Base-by-base conservation (phyloP, 2,329 filamentous ascomycete genomes). In the Exserohilum rostratum region DNA sequence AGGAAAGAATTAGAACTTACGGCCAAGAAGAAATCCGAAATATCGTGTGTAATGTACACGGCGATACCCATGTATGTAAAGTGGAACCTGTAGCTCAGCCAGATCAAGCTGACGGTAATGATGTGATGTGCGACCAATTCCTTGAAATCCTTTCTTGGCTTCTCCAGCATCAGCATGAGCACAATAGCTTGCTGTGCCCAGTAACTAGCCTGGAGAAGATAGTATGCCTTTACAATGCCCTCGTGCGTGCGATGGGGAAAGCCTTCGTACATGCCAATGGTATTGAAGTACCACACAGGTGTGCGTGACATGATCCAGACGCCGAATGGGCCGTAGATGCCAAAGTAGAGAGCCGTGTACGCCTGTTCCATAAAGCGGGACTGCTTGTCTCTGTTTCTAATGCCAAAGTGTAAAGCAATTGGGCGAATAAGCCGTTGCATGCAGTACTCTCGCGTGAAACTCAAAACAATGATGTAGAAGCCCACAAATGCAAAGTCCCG, bases 251-350 rank as follows among this genome's bases (percentile, higher is more conserved):
- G 84, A 77, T 97, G 93, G 5, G 93, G 93, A 75, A 91, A 96
- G 15, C 81, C 82, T 75, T 93, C 90, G 77, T 96, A 97, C 90
- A 97, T 96, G 75, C 87, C 91, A 25, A 80, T 82, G 2, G 90
- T 95, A 79, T 96, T 93, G 83, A 96, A 97, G 77, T 96, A 97
- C 93, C 92, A 97, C 37, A 97, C 87, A 6, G 92, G 88, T n/a
- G 91, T 93, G 59, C 85, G 83, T 70, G 85, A 89, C 93, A 98
- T 97, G 73, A 97, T 90, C 73, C 89, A 97, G 68, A 97, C 76
- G 49, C 93, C 93, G 50, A 87, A 88, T 1, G 92, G 92, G 1
- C 91, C 91, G 53, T 96, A 87, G 53, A 95, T 74, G 39, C 77
- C 86, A 76, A 96, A 96, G 82, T 98, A 97, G 49, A 96, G 80